Evolutionary conservation across 164 flowering plant species (phyloP), one percentile per base, ranked within the genome.

Genomic region (Vitis rupestris): DNA sequence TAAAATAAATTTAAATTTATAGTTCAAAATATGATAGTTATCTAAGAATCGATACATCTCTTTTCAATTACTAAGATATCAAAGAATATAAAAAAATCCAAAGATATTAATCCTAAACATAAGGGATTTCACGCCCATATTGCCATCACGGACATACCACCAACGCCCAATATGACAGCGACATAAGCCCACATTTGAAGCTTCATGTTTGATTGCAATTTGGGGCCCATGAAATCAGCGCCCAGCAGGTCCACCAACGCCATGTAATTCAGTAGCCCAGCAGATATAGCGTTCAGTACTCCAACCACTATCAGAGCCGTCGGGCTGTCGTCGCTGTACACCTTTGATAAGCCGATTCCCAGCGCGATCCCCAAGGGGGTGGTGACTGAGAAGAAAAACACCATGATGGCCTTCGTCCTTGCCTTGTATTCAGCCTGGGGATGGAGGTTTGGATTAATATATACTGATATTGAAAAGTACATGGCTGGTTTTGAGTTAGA

Each of bases 71-170:
- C 27, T 19, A 19, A 23, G 27, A 23, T 23, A 23, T 1, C 27
- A 23, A 23, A 23, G 27, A 23, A 23, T 1, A 23, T 23, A 23
- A 23, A 23, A 23, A 23, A 23, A 23, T 23, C 27, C 27, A 23
- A 23, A 23, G 27, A 23, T 23, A 23, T 23, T 1, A 23, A 23
- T 23, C 27, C 27, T 23, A 23, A 23, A 23, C 27, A 23, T 23
- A 1, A 23, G 27, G 44, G 44, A 37, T 59, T 50, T 60, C 64
- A 78, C 4, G 88, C 85, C 85, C 88, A 84, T 67, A 63, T 77
- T 1, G 89, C 86, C 87, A 82, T 82, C 12, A 85, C 30, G 0
- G 89, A 83, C 89, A 85, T 83, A n/a, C 83, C 81, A 10, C 87
- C 89, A 9, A 82, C 79, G 52, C 90, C 90, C 10, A 86, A 58